Evolutionary conservation across 345 rosid genomes (phyloP).

Genomic region (Brassica rapa): DNA sequence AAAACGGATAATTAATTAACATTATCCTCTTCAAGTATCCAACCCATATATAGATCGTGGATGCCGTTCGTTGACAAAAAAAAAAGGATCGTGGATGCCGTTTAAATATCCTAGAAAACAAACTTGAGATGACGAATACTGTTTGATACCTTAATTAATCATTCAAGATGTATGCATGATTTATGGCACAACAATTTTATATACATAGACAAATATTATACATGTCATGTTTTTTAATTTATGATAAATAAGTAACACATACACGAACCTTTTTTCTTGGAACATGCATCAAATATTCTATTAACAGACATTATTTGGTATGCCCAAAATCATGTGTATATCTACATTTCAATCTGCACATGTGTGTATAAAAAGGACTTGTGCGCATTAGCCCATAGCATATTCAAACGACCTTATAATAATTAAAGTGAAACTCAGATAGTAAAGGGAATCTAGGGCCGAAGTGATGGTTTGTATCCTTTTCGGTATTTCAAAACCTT

Average conservation of each 20-base stretch:
- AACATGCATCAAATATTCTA: not conserved
- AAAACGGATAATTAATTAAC: not conserved
- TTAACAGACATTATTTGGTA: not conserved
- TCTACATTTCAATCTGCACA: not conserved
- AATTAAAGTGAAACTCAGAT: not conserved
- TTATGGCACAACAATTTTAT: not conserved
- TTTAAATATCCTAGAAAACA: not conserved
- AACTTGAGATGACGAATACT: conserved; percentile 14
- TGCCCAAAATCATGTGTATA: conserved; percentile 14
- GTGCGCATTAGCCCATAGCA: not conserved
- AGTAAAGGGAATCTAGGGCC: not conserved
- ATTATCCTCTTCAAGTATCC: conserved; percentile 17
- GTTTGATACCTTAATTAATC: conserved; percentile 21
- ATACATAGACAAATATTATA: not conserved
- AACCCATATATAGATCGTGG: not conserved
- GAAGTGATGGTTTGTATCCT: not conserved
- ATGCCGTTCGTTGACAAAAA: not conserved
- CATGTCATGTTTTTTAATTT: not conserved
- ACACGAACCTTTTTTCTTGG: conserved; percentile 16
- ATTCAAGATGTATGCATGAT: conserved; percentile 27
- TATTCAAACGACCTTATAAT: not conserved
- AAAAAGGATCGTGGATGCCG: not conserved
- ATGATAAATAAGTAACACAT: not conserved
- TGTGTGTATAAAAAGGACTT: not conserved
- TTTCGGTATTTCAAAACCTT: not conserved